phyloP scores from a whole-genome alignment of 1,139 yeast species.

The Candida sp. region DNA sequence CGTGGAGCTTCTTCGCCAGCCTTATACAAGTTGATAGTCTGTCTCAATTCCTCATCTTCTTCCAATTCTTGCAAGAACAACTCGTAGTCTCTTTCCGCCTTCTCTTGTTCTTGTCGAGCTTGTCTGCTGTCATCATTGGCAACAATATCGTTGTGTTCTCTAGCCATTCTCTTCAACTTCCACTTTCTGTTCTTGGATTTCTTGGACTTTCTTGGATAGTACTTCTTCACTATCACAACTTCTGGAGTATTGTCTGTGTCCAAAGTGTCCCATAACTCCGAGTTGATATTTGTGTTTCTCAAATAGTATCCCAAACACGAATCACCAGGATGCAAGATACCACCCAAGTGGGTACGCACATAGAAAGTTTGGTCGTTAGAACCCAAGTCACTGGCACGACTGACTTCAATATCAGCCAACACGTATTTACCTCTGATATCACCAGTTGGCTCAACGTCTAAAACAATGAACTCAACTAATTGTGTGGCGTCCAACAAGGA shows the following conservation, averaged over 20 bases:
- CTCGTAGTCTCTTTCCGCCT: slow-evolving; percentile 96
- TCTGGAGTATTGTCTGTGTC: slow-evolving; percentile 77
- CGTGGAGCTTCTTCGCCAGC: slow-evolving; percentile 36
- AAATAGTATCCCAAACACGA: slow-evolving; percentile 90
- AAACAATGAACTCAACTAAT: slow-evolving; percentile 85
- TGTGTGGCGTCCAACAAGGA: slow-evolving; percentile 79
- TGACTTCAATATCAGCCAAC: slow-evolving; percentile 88
- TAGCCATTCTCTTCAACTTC: slow-evolving; percentile 99
- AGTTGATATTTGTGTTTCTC: slow-evolving; percentile 84
- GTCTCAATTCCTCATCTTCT: slow-evolving; percentile 96
- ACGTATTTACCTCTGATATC: slow-evolving; percentile 80
- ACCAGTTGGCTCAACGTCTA: slow-evolving; percentile 96
- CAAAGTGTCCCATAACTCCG: slow-evolving; percentile 79
- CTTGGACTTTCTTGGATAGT: slow-evolving; percentile 79
- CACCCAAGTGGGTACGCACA: slow-evolving; percentile 92
- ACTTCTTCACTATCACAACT: slow-evolving; percentile 90
- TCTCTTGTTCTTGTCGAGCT: slow-evolving; percentile 87
- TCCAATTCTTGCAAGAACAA: slow-evolving; percentile 96
- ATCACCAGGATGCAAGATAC: slow-evolving; percentile 94
- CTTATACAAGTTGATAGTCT: slow-evolving; percentile 87
- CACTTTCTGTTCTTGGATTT: slow-evolving; percentile 85
- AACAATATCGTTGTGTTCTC: slow-evolving; percentile 86
- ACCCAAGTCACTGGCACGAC: slow-evolving; percentile 87
- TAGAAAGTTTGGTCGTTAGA: slow-evolving; percentile 80
- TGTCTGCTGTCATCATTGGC: slow-evolving; percentile 79